Evolutionary conservation across 208 protist genomes (phyloP).

Genomic region (Acanthamoeba castellanii): DNA sequence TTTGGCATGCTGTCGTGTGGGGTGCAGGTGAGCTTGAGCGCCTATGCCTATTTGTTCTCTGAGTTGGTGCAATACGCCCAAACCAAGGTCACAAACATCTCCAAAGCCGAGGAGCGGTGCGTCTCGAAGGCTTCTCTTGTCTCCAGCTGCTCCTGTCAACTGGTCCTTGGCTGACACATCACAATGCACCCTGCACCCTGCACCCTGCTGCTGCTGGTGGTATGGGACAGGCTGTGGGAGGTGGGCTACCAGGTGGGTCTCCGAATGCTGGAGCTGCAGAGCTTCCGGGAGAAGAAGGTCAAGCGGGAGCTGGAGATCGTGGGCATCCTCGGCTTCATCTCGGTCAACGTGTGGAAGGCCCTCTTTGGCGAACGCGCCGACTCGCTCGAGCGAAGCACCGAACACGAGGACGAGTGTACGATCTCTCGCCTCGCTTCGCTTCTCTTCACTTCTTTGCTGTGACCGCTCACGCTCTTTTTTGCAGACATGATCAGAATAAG

Average conservation of each 20-base stretch:
- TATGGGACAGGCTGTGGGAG: slow-evolving; percentile 84
- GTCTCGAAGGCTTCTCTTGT: no score
- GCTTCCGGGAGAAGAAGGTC: slow-evolving; percentile 83
- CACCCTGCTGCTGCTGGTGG: not conserved
- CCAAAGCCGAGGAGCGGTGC: slow-evolving; percentile 86
- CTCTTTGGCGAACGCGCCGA: slow-evolving; percentile 90
- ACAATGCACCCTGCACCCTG: no score
- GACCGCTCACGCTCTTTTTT: not conserved
- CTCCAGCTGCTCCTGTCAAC: no score
- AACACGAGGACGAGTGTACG: slow-evolving; percentile 86
- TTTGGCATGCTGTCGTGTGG: not conserved
- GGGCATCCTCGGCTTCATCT: slow-evolving; percentile 88
- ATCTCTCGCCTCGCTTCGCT: not conserved
- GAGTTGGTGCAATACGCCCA: slow-evolving; percentile 90
- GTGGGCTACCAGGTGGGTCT: slow-evolving; percentile 87
- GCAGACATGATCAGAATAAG: slow-evolving; percentile 87
- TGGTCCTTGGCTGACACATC: no score
- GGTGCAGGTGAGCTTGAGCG: slow-evolving; percentile 82
- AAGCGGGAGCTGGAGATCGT: slow-evolving; percentile 89
- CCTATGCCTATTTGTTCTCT: slow-evolving; percentile 90
- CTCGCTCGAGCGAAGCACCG: slow-evolving; percentile 84
- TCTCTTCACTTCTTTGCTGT: not conserved
- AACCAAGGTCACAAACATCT: slow-evolving; percentile 81
- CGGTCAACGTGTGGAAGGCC: slow-evolving; percentile 87
- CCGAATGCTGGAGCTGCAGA: slow-evolving; percentile 87